phyloP scores from a whole-genome alignment of 176 grass and related monocot species.

The Oryza nivara region DNA sequence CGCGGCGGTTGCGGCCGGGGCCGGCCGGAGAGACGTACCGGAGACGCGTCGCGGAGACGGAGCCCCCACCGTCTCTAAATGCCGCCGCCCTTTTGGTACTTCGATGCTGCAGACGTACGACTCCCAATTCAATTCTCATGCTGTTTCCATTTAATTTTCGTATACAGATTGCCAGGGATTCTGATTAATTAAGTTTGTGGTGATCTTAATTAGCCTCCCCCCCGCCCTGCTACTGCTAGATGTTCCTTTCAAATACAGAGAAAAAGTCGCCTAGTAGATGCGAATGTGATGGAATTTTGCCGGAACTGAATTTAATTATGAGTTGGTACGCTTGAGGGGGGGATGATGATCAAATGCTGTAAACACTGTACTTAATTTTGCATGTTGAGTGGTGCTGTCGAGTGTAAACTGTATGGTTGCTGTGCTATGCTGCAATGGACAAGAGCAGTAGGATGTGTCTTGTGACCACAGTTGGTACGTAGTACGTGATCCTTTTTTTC shows the following conservation, averaged over 20 bases:
- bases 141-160: not conserved
- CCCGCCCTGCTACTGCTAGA: not conserved
- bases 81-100: not conserved
- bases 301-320: not conserved
- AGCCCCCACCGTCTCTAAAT: not conserved
- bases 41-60: not conserved
- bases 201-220: not conserved
- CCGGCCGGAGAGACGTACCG: no score
- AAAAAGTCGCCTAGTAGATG: not conserved
- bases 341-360: not conserved
- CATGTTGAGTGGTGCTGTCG: not conserved
- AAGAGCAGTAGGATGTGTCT: not conserved
- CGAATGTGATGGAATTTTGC: not conserved
- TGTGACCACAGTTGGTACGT: no score
- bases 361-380: not conserved
- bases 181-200: not conserved
- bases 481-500: not conserved
- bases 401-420: not conserved
- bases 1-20: not conserved
- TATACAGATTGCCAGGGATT: not conserved
- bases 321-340: not conserved
- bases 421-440: not conserved
- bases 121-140: not conserved
- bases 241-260: not conserved
- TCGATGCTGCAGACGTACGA: not conserved